phyloP scores from a whole-genome alignment of 2,329 filamentous ascomycete genomes.

The Cladosporium sphaerospermum region DNA sequence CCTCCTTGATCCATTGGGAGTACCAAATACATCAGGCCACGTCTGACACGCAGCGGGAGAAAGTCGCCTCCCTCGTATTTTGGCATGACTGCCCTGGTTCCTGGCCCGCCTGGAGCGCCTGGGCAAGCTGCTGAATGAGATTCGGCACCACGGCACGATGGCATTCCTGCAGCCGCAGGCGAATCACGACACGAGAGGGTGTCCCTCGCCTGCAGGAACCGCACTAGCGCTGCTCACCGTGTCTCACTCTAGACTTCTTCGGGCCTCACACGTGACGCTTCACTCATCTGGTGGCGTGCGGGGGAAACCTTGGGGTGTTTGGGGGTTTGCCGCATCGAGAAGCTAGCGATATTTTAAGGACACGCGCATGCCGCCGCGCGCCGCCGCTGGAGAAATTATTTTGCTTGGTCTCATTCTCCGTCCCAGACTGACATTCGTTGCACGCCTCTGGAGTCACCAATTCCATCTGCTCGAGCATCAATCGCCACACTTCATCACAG shows the following conservation, averaged over 20 bases:
- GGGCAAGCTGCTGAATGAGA: too few relatives aligned
- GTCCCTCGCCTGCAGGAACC: constrained; percentile 3
- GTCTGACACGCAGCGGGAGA: too few relatives aligned
- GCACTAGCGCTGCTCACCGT: not conserved
- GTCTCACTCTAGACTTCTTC: constrained; percentile 7
- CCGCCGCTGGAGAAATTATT: too few relatives aligned
- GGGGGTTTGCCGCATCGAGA: not conserved
- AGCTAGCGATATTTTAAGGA: constrained; percentile 6
- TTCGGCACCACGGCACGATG: not conserved
- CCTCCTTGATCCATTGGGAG: too few relatives aligned
- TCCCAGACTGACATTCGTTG: too few relatives aligned
- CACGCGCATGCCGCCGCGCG: constrained; percentile 1
- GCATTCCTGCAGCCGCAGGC: not conserved
- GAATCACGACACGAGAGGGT: not conserved
- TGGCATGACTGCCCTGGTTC: too few relatives aligned
- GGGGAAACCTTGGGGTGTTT: constrained; percentile 5
- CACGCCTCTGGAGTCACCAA: not conserved
- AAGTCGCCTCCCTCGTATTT: too few relatives aligned
- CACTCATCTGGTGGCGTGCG: constrained; percentile 7
- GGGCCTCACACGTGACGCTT: constrained; percentile 7
- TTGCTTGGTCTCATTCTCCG: too few relatives aligned
- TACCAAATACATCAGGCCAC: too few relatives aligned
- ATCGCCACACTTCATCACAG: not conserved
- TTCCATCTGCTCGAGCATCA: not conserved
- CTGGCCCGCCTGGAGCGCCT: too few relatives aligned